Base-by-base conservation (phyloP, 768 basidiomycete species). In the Neoboletus subvelutipes region DNA sequence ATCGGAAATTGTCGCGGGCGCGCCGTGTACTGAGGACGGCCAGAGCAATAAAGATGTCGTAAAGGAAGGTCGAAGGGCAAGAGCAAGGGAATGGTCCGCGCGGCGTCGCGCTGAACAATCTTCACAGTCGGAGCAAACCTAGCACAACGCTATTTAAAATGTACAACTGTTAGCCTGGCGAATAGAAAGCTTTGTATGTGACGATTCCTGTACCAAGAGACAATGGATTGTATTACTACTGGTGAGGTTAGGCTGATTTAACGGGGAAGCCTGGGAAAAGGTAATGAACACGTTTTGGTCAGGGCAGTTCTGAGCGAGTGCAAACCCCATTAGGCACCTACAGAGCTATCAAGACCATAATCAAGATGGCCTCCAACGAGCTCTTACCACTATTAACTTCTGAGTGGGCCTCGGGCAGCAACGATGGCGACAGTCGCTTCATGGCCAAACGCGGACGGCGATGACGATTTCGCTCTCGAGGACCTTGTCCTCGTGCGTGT, bases 11-110 rank as follows among this genome's bases (percentile, higher is more conserved):
- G 29, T 4, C 37, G 43, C 15, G 31, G 46, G 26, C 47, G 15
- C 48, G n/a, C 8, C 53, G 20, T 18, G 8, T 31, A 45, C 37
- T 7, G 41, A 47, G 33, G 55, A 43, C 13, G 43, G 1, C 22
- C 47, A 39, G 15, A 37, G 8, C 5, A 41, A 31, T 20, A 58
- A 54, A 45, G 71, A 64, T n/a, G 70, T 64, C 50, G 68, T 69
- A 22, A 64, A 58, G 60, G 79, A 79, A 55, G 81, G 78, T 2
- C 74, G 85, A n/a, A 76, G 84, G 13, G 76, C 74, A 22, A 77
- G 81, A 56, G 82, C 84, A 11, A 82, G 77, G 64, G 78, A 82
- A 58, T 87, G 86, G 86, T 75, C 77, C 7, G 77, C 80, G 60
- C 79, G 76, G 58, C 77, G 84, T 50, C 77, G 80, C 13, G 70